A percentile compares a stretch with the other conserved stretches of the same genome.
phyloP scores from a whole-genome alignment of 139 green algal species.

The Chlamydomonas schloesseri region DNA sequence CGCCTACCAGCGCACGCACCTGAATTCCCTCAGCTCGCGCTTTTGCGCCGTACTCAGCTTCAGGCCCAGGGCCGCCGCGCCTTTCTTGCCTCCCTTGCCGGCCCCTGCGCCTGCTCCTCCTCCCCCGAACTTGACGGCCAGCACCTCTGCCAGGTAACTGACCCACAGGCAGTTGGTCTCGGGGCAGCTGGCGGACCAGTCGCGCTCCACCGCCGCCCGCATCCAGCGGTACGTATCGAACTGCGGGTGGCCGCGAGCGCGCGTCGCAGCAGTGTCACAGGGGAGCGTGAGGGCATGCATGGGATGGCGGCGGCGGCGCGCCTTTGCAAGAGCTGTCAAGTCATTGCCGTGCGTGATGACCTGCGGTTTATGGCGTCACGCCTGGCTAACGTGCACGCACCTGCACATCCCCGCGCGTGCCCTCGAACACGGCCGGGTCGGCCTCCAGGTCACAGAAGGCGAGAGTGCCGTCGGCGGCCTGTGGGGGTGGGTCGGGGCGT shows the following conservation, averaged over 20 bases:
- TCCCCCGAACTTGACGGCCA: constrained; percentile 74
- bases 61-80: neutral
- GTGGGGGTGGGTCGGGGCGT: too few relatives aligned
- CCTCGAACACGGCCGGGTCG: constrained; percentile 93
- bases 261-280: too few relatives aligned
- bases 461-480: constrained; percentile 47
- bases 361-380: too few relatives aligned
- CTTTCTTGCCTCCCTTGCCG: constrained; percentile 25
- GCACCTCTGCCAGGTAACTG: constrained; percentile 91
- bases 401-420: constrained; percentile 86
- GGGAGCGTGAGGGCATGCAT: neutral
- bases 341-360: too few relatives aligned
- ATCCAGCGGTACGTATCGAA: constrained; percentile 65
- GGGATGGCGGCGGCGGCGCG: too few relatives aligned
- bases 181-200: constrained; percentile 77
- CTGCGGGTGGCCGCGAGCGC: constrained; percentile 40
- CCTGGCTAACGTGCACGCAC: constrained; percentile 44
- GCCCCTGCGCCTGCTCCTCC: neutral
- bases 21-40: constrained; percentile 56
- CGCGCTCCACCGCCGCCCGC: constrained; percentile 66
- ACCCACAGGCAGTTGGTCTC: constrained; percentile 96
- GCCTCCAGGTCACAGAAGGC: constrained; percentile 78
- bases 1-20: too few relatives aligned
- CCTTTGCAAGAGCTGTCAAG: too few relatives aligned
- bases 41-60: constrained; percentile 37